A percentile compares a stretch with the other conserved stretches of the same genome.
Evolutionary conservation across 192 early-diverging fungal species (phyloP).

Genomic region (Jimgerdemannia flammicorona): DNA sequence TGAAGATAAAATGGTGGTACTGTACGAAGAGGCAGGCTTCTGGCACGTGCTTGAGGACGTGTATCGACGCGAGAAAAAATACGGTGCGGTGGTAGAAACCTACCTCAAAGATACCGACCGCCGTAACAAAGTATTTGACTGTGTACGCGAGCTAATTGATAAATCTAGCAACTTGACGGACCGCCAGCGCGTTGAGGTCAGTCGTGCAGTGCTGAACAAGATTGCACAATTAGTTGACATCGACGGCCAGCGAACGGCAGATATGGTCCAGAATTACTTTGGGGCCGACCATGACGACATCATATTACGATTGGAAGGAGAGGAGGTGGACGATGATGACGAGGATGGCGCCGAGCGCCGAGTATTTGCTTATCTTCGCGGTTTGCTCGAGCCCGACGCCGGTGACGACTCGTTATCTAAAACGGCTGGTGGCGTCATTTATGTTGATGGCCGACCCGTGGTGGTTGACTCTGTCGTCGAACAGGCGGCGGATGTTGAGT

Average conservation of each 20-base stretch:
- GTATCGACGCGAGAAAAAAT: slow-evolving; percentile 50
- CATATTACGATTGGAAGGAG: slow-evolving; percentile 29
- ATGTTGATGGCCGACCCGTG: not conserved
- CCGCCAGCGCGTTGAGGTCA: slow-evolving; percentile 44
- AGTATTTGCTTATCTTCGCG: slow-evolving; percentile 53
- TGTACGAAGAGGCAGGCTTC: slow-evolving; percentile 54
- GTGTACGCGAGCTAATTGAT: slow-evolving; percentile 42
- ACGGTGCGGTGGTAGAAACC: slow-evolving; percentile 47
- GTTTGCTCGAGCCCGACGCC: slow-evolving; percentile 42
- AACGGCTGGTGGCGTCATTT: not conserved
- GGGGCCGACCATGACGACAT: slow-evolving; percentile 48
- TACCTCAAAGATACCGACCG: slow-evolving; percentile 51
- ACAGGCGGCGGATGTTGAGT: slow-evolving; percentile 7
- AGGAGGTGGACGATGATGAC: slow-evolving; percentile 26
- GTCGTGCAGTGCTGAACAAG: slow-evolving; percentile 37
- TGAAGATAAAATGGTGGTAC: slow-evolving; percentile 40
- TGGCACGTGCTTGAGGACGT: slow-evolving; percentile 54
- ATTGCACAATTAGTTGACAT: slow-evolving; percentile 59
- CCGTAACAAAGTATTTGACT: slow-evolving; percentile 44
- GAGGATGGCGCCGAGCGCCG: slow-evolving; percentile 36
- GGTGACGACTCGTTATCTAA: slow-evolving; percentile 17
- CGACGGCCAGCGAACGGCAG: slow-evolving; percentile 51
- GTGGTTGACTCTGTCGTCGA: slow-evolving; percentile 9
- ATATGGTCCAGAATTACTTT: slow-evolving; percentile 47
- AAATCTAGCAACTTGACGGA: slow-evolving; percentile 26